Base-by-base conservation (phyloP, 495 filamentous ascomycete species). In the Daldinia loculata region DNA sequence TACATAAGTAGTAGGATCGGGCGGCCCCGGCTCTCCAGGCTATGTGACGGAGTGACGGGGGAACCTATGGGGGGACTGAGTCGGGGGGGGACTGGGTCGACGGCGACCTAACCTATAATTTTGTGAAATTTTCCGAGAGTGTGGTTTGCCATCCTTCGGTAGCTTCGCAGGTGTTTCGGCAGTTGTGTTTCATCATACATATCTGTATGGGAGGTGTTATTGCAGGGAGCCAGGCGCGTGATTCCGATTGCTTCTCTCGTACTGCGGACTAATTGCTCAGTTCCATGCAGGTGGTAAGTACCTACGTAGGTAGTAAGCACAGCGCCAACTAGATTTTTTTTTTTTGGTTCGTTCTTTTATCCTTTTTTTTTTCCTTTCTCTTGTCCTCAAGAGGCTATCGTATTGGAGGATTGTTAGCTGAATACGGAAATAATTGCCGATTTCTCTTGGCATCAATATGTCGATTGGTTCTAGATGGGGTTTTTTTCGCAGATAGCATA, bases 241-340 rank as follows among this genome's bases (percentile, higher is more conserved):
- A 63, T 68, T 62, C 70, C 70, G 70, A 58, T 12, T 69, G 67
- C 45, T 57, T 45, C 15, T 45, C 45, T 19, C 36, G 26, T 56
- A 63, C 57, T 30, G 38, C 38, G 56, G 56, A 51, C 41, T 45
- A 48, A 32, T 61, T 14, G 55, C 62, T 68, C 56, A 64, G 56
- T 55, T 55, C 43, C 36, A 60, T 67, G 63, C 64, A 67, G 43
- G 34, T 6, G 7, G 48, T 58, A 67, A 67, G 52, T n/a, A n/a
- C n/a, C n/a, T n/a, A n/a, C n/a, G n/a, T n/a, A n/a, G n/a, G n/a
- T 73, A 73, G 70, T 73, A 73, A 73, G 70, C 70, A 57, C 66
- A 69, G 50, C 61, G 56, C 39, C 55, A 55, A 73, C 66, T 56
- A 66, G 61, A 24, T 11, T 11, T 56, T 61, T 58, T 72, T 60